These are phyloP conservation scores for Lachnellula cervina DNA, from an alignment of 2,329 filamentous ascomycete genomes.

Conservation along the genomic window DNA sequence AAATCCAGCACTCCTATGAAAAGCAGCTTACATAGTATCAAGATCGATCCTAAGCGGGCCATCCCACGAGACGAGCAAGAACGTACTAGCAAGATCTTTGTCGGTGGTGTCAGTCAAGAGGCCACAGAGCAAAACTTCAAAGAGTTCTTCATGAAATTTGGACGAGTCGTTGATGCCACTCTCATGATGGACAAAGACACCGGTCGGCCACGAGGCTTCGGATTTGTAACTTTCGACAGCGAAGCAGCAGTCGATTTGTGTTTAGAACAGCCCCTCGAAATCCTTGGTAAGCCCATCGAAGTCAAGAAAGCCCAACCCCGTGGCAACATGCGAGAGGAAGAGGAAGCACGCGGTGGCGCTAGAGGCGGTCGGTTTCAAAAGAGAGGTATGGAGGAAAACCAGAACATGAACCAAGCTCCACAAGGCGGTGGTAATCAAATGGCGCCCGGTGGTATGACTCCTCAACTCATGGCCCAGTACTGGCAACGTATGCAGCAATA, in stretches of 20 bases:
- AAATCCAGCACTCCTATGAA: conserved; percentile 14
- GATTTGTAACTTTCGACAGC: conserved; percentile 96
- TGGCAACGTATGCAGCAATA: conserved; percentile 99
- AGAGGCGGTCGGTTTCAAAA: conserved; percentile 54
- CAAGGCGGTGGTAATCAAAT: conserved; percentile 30
- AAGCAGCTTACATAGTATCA: conserved; percentile 19
- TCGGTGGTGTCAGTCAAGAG: conserved; percentile 95
- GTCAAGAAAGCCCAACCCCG: conserved; percentile 97
- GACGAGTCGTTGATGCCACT: conserved; percentile 91
- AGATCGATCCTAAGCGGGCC: conserved; percentile 95
- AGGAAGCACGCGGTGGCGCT: conserved; percentile 56
- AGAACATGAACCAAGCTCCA: conserved; percentile 35
- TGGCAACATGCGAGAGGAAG: conserved; percentile 89
- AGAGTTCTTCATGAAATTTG: conserved; percentile 95
- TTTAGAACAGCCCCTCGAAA: conserved; percentile 77
- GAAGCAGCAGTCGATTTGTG: conserved; percentile 92
- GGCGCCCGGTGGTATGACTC: conserved; percentile 68
- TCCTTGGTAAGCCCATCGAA: conserved; percentile 93
- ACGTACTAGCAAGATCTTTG: conserved; percentile 97
- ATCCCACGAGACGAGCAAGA: conserved; percentile 98
- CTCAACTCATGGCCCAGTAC: conserved; percentile 97
- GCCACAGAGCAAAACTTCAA: conserved; percentile 95
- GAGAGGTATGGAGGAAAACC: conserved; percentile 42
- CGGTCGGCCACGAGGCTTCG: conserved; percentile 90
- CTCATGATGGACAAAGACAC: conserved; percentile 99